phyloP scores from a whole-genome alignment of 306 rosid species.

The Pueraria montana region DNA sequence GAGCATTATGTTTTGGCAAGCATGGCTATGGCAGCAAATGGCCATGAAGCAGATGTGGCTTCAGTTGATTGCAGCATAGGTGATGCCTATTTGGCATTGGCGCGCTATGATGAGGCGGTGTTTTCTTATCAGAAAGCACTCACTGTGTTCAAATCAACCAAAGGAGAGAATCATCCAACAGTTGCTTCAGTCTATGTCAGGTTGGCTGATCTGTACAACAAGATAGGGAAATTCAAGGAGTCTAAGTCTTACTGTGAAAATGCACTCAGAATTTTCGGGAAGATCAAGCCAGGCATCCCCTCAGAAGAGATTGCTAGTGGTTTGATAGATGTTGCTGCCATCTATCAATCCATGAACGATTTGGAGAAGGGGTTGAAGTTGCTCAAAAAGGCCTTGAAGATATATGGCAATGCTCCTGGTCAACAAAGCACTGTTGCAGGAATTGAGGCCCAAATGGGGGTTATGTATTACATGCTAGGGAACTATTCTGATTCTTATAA shows the following conservation, averaged over 20 bases:
- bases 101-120: constrained; percentile 82
- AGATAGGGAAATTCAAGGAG: constrained; percentile 81
- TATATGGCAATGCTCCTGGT: constrained; percentile 66
- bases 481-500: constrained; percentile 73
- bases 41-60: constrained; percentile 73
- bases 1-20: constrained; percentile 86
- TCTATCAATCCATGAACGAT: constrained; percentile 86
- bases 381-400: constrained; percentile 80
- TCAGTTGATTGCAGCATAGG: constrained; percentile 85
- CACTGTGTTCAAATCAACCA: constrained; percentile 70
- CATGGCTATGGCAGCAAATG: constrained; percentile 79
- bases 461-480: constrained; percentile 81
- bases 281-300: constrained; percentile 66
- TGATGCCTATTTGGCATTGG: constrained; percentile 75
- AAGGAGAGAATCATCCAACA: constrained; percentile 80
- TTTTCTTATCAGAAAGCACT: constrained; percentile 84
- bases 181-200: constrained; percentile 85
- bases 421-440: constrained; percentile 84
- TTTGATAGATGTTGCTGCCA: constrained; percentile 78
- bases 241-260: constrained; percentile 82
- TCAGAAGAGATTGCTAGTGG: constrained; percentile 86
- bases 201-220: constrained; percentile 84
- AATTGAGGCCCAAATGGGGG: constrained; percentile 92
- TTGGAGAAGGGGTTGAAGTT: constrained; percentile 76
- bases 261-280: constrained; percentile 74